Evolutionary conservation across 768 basidiomycete species (phyloP).

Genomic region (Crassisporium funariophilum): DNA sequence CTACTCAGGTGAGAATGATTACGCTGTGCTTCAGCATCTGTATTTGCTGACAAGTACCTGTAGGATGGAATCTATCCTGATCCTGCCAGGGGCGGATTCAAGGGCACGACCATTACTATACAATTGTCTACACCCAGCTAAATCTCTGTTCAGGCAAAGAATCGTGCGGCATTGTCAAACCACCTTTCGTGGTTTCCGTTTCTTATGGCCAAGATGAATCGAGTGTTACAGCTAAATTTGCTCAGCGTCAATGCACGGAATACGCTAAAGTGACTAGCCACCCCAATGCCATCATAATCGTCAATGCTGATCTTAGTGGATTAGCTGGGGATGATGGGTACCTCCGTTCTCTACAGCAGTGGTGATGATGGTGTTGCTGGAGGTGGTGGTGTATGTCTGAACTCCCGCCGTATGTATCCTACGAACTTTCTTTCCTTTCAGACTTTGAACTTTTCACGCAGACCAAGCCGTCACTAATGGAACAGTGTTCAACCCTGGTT

Average conservation of each 20-base stretch:
- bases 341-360: slow-evolving; percentile 57
- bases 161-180: slow-evolving; percentile 43
- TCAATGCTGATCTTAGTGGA: slow-evolving; percentile 4
- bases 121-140: not conserved
- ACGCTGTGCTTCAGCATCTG: not conserved
- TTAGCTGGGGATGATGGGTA: slow-evolving; percentile 60
- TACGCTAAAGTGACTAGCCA: slow-evolving; percentile 38
- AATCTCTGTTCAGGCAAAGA: slow-evolving; percentile 22
- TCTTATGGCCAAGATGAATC: slow-evolving; percentile 48
- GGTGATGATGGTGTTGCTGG: slow-evolving; percentile 61
- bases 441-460: slow-evolving; percentile 6
- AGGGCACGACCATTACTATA: slow-evolving; percentile 17
- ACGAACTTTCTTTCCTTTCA: not conserved
- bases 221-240: slow-evolving; percentile 38
- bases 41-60: not conserved
- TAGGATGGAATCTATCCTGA: slow-evolving; percentile 36
- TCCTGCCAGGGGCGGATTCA: slow-evolving; percentile 33
- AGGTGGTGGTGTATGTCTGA: slow-evolving; percentile 34
- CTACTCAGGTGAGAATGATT: slow-evolving; percentile 19
- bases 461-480: slow-evolving; percentile 26
- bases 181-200: slow-evolving; percentile 44
- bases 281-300: not conserved
- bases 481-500: slow-evolving; percentile 26
- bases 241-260: slow-evolving; percentile 48
- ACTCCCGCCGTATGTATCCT: slow-evolving; percentile 41